Conservation (phyloP, 2,329 filamentous ascomycete genomes). For the Sclerotinia trifoliorum region DNA sequence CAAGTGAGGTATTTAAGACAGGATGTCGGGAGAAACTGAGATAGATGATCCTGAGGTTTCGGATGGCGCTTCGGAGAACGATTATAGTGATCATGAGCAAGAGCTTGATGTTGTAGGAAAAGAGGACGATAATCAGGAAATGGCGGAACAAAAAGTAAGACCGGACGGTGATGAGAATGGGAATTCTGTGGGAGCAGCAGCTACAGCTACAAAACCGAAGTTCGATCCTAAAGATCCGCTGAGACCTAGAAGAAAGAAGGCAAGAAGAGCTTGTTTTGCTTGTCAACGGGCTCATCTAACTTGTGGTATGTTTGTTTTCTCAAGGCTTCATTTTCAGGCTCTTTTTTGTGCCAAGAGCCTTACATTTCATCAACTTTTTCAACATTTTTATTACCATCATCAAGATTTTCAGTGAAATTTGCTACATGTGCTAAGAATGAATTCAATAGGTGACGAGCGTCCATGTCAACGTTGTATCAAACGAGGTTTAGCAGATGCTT, state of each 20-base stretch:
- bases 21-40: constrained; percentile 41
- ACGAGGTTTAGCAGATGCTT: constrained; percentile 83
- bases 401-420: background rate
- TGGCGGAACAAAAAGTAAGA: constrained; percentile 40
- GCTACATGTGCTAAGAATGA: constrained; percentile 20
- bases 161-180: constrained; percentile 38
- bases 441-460: constrained; percentile 76
- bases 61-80: constrained; percentile 41
- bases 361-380: constrained; percentile 22
- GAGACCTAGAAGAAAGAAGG: constrained; percentile 91
- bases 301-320: constrained; percentile 72
- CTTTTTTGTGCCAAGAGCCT: constrained; percentile 1
- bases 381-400: constrained; percentile 8
- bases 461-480: constrained; percentile 94
- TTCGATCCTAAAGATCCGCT: constrained; percentile 84
- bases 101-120: constrained; percentile 36
- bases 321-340: constrained; percentile 17
- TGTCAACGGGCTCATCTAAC: constrained; percentile 97
- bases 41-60: constrained; percentile 41
- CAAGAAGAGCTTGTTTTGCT: constrained; percentile 89
- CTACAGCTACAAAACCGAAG: constrained; percentile 55
- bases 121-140: constrained; percentile 39
- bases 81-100: constrained; percentile 40
- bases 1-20: constrained; percentile 38
- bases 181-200: constrained; percentile 43